Evolutionary conservation across 2,329 filamentous ascomycete genomes (phyloP).

Genomic region (Curvularia verruculosa): DNA sequence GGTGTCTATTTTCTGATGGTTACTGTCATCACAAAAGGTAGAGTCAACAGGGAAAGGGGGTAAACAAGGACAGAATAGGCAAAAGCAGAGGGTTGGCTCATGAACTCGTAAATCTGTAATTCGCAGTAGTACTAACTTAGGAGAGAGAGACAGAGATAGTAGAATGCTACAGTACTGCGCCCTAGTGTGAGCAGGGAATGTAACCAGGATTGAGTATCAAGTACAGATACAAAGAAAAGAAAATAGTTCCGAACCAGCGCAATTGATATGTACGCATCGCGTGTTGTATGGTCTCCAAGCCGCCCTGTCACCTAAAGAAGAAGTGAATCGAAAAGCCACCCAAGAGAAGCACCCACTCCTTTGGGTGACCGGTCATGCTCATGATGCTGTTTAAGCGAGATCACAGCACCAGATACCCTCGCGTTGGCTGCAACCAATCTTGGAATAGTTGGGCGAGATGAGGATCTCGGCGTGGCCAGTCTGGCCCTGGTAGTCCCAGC

Average conservation of each 20-base stretch:
- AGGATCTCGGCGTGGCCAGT: constrained; percentile 45
- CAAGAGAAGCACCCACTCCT: constrained; percentile 1
- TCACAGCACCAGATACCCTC: constrained; percentile 43
- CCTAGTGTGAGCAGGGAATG: constrained; percentile 12
- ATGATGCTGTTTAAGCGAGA: constrained; percentile 30
- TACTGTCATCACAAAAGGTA: neutral
- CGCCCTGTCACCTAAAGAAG: constrained; percentile 18
- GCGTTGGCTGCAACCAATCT: constrained; percentile 38
- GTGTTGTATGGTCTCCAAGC: constrained; percentile 18
- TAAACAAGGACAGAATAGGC: neutral
- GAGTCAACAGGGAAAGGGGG: neutral
- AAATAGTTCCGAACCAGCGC: constrained; percentile 20
- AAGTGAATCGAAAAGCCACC: constrained; percentile 6
- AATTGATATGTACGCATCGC: constrained; percentile 10
- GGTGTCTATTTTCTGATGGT: neutral
- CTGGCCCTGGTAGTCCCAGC: constrained; percentile 40
- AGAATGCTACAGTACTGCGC: constrained; percentile 9
- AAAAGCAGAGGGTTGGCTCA: constrained; percentile 9
- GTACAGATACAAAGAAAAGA: constrained; percentile 24
- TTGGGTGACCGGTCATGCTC: neutral
- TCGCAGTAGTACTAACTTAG: constrained; percentile 5
- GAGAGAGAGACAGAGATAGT: constrained; percentile 3
- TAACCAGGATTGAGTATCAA: constrained; percentile 20
- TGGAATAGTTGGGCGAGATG: constrained; percentile 30
- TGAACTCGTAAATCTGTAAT: constrained; percentile 20